phyloP scores from a whole-genome alignment of 176 grass and related monocot genomes.

The Eleusine indica region DNA sequence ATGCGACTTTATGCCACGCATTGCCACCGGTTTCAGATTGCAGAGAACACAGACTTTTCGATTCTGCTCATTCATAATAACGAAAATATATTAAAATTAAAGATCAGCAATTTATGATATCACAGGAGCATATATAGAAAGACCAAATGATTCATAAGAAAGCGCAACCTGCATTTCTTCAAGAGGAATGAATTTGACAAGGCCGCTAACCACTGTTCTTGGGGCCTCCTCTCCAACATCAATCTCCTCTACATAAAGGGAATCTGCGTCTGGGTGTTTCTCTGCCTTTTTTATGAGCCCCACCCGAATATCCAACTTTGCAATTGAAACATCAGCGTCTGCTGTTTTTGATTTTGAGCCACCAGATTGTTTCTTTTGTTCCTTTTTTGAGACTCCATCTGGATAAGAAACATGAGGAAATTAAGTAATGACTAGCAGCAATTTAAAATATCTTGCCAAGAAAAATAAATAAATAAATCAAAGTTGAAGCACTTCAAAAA shows the following conservation, averaged over 20 bases:
- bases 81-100: constrained; percentile 14
- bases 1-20: constrained; percentile 90
- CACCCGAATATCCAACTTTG: constrained; percentile 88
- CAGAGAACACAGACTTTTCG: constrained; percentile 91
- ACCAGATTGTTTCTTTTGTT: constrained; percentile 61
- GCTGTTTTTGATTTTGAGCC: constrained; percentile 72
- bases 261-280: constrained; percentile 95
- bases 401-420: constrained; percentile 10
- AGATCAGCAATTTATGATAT: constrained; percentile 9
- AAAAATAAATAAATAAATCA: not conserved
- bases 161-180: constrained; percentile 95
- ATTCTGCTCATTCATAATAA: constrained; percentile 51
- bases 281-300: constrained; percentile 83
- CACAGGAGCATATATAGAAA: constrained; percentile 12
- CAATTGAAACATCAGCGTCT: constrained; percentile 63
- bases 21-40: constrained; percentile 91
- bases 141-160: not conserved
- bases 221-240: constrained; percentile 90
- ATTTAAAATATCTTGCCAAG: not conserved
- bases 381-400: constrained; percentile 66
- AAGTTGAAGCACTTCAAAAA: not conserved
- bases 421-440: constrained; percentile 13
- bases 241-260: constrained; percentile 96
- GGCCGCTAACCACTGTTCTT: constrained; percentile 93
- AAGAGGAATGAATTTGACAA: constrained; percentile 92